A percentile compares a stretch with the other conserved stretches of the same genome.
Conservation (phyloP, 345 rosid genomes). For the Bruguiera gymnorhiza region DNA sequence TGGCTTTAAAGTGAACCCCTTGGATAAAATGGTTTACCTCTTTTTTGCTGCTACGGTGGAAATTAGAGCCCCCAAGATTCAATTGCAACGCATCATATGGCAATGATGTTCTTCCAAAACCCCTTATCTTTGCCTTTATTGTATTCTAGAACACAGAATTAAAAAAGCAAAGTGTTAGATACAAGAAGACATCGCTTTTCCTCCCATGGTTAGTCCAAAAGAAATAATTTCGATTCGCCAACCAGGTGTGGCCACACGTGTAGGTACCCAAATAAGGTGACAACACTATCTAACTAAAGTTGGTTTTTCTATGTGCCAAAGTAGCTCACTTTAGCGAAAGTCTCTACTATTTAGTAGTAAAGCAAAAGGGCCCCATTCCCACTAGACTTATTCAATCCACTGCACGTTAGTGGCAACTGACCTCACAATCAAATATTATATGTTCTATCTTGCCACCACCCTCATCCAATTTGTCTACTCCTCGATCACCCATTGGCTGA, state of each 20-base stretch:
- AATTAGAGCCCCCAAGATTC: background rate
- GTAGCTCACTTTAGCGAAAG: background rate
- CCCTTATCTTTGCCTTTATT: background rate
- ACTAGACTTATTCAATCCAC: conserved; percentile 16
- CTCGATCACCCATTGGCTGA: conserved; percentile 5
- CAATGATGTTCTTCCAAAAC: conserved; percentile 9
- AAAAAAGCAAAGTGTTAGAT: background rate
- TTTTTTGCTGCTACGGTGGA: background rate
- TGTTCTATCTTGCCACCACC: conserved; percentile 22
- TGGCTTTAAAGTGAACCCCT: conserved; percentile 5
- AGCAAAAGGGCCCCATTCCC: conserved; percentile 20
- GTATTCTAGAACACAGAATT: background rate
- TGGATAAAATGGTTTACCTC: conserved; percentile 1
- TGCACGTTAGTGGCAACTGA: conserved; percentile 31
- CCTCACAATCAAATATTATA: conserved; percentile 36
- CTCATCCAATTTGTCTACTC: conserved; percentile 22
- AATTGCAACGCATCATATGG: conserved; percentile 4
- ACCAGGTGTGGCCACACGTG: conserved; percentile 15
- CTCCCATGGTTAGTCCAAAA: conserved; percentile 18
- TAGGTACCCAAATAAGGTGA: conserved; percentile 21
- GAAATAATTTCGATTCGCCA: conserved; percentile 26
- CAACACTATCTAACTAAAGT: conserved; percentile 16
- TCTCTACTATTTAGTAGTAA: conserved; percentile 18
- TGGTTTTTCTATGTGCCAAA: background rate
- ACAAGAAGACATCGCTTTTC: conserved; percentile 11